Conservation (phyloP, 805 yeast genomes). For the Starmerella stellata region DNA sequence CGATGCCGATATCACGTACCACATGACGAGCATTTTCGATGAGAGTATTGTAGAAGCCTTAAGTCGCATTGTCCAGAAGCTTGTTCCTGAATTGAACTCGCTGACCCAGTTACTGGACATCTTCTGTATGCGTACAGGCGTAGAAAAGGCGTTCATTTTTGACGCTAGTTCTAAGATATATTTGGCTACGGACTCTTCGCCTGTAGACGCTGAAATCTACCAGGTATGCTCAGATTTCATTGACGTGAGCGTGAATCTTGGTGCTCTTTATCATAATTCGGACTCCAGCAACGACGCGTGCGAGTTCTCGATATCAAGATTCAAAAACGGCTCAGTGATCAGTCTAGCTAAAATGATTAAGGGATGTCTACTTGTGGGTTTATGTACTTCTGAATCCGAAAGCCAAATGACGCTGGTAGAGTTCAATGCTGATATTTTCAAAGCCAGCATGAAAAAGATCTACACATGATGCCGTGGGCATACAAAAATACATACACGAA, state of each 20-base stretch:
- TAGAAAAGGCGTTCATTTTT: slow-evolving; percentile 83
- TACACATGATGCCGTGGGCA: slow-evolving; percentile 7
- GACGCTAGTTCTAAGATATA: slow-evolving; percentile 86
- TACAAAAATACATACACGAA: too few relatives aligned
- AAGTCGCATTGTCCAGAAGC: slow-evolving; percentile 76
- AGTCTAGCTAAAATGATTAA: slow-evolving; percentile 83
- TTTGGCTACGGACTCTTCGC: slow-evolving; percentile 89
- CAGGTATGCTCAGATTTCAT: slow-evolving; percentile 96
- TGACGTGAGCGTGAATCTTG: slow-evolving; percentile 80
- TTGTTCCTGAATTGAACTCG: slow-evolving; percentile 73
- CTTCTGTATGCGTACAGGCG: slow-evolving; percentile 69
- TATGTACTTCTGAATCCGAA: slow-evolving; percentile 50
- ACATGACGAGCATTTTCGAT: slow-evolving; percentile 84
- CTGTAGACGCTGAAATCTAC: slow-evolving; percentile 86
- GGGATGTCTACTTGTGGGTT: slow-evolving; percentile 78
- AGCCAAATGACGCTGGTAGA: slow-evolving; percentile 52
- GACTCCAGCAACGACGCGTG: slow-evolving; percentile 2
- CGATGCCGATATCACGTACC: slow-evolving; percentile 79
- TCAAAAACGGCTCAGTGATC: slow-evolving; percentile 68
- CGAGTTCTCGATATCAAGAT: slow-evolving; percentile 26
- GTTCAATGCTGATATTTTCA: slow-evolving; percentile 69
- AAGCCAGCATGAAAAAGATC: slow-evolving; percentile 34
- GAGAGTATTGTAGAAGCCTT: slow-evolving; percentile 93
- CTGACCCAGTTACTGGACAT: slow-evolving; percentile 78
- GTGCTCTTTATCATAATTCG: slow-evolving; percentile 24